A percentile compares a stretch with the other conserved stretches of the same genome.
Evolutionary conservation across 73 alveolate genomes (phyloP).

Genomic region (Blepharisma stoltei): DNA sequence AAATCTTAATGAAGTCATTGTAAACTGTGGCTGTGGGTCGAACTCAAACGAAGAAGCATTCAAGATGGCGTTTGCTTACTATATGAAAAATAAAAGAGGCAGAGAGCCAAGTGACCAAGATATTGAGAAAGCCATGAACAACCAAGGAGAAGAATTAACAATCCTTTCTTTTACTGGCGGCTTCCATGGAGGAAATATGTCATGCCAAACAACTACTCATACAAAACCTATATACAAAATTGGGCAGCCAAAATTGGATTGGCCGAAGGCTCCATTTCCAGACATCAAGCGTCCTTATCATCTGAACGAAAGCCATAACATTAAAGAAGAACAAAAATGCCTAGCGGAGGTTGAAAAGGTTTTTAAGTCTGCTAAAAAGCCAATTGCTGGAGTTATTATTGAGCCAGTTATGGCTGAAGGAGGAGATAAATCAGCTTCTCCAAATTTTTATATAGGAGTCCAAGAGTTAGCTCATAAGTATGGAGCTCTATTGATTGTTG

Average conservation of each 20-base stretch:
- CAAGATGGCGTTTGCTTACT: constrained; percentile 27
- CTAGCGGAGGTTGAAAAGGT: constrained; percentile 23
- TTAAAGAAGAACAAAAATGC: constrained; percentile 27
- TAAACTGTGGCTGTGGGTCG: constrained; percentile 17
- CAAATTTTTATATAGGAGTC: constrained; percentile 16
- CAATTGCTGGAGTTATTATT: constrained; percentile 38
- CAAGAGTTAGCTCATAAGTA: constrained; percentile 20
- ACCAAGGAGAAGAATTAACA: too few species aligned
- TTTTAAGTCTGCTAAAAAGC: background rate
- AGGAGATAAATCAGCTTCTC: constrained; percentile 26
- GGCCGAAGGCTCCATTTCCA: constrained; percentile 37
- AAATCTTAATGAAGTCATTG: background rate
- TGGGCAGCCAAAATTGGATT: constrained; percentile 20
- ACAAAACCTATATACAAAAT: constrained; percentile 19
- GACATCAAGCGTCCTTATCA: background rate
- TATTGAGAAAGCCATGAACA: too few species aligned
- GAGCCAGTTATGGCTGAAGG: constrained; percentile 20
- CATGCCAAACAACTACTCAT: background rate
- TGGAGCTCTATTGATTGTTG: constrained; percentile 36
- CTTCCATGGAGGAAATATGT: background rate
- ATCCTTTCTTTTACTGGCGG: background rate
- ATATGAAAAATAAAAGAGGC: background rate
- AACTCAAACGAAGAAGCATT: constrained; percentile 2
- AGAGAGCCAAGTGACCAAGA: too few species aligned
- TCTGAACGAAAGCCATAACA: background rate